Conservation (phyloP, 495 filamentous ascomycete genomes). For the Parmelia sp. region DNA sequence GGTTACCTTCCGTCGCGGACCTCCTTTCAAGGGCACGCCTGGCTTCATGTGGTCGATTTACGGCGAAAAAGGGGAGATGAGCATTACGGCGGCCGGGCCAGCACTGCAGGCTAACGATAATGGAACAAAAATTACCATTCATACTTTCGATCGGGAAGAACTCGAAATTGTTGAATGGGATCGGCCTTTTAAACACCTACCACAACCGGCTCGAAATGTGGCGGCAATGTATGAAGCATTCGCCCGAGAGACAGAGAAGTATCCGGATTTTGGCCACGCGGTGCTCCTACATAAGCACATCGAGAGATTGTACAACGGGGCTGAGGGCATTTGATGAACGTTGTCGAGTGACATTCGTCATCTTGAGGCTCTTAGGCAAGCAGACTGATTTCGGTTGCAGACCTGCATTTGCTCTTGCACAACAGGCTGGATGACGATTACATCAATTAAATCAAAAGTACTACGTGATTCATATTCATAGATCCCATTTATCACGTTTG, state of each 20-base stretch:
- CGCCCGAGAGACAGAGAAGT: slow-evolving; percentile 31
- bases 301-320: slow-evolving; percentile 2
- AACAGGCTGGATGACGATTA: not conserved
- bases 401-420: not conserved
- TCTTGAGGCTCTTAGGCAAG: not conserved
- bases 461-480: not conserved
- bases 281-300: slow-evolving; percentile 17
- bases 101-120: slow-evolving; percentile 36
- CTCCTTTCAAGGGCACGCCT: slow-evolving; percentile 42
- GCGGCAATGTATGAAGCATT: slow-evolving; percentile 47
- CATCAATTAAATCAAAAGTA: not conserved
- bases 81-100: slow-evolving; percentile 34
- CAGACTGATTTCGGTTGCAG: not conserved
- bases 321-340: not conserved
- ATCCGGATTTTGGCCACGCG: slow-evolving; percentile 36
- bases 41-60: slow-evolving; percentile 49
- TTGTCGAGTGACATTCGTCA: not conserved
- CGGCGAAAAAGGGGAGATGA: slow-evolving; percentile 51
- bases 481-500: not conserved
- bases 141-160: slow-evolving; percentile 37
- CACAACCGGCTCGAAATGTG: slow-evolving; percentile 36
- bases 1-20: slow-evolving; percentile 43
- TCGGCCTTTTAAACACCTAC: slow-evolving; percentile 37
- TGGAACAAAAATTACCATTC: slow-evolving; percentile 38
- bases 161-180: slow-evolving; percentile 40